Evolutionary conservation across 2,329 filamentous ascomycete species (phyloP), one percentile per base, ranked within the genome.

Genomic region (Orbilia ellipsospora): DNA sequence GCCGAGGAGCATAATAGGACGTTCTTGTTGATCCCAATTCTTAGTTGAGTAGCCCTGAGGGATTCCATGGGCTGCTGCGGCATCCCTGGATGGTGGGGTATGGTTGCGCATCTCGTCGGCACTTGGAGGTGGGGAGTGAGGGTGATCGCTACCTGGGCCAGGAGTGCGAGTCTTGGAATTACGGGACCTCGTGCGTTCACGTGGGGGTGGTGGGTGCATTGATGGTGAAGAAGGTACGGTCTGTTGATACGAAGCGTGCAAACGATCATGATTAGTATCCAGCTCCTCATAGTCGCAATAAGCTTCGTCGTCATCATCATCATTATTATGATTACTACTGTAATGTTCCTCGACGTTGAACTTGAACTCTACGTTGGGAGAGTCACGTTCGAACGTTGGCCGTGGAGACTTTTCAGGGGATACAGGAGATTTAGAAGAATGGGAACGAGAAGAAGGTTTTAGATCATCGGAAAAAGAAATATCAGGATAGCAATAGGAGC

Each of bases 1-100:
- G 60, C 95, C 95, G 20, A 98, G 87, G 26, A 99, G 88, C 81
- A 97, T 90, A 82, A 99, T 97, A 61, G 95, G 95, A 79, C 93
- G 90, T 85, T 98, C 94, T 28, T 89, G 90, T 0, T 94, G 94
- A 82, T 99, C 95, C 95, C 95, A 98, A 85, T 98, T 96, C 87
- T 98, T 98, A 81, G 94, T 89, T 26, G 93, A 96, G 85, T 96
- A 99, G 77, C 95, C 94, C 0, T 89, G 83, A 1, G 95, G 94
- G 69, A 99, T 97, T 74, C 88, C 87, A 80, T 92, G 90, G 81
- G 88, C 88, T 52, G 88, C 90, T 70, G 89, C 89, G 12, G 65
- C 61, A 7, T 70, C 66, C 50, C 55, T 65, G 6, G 73, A 52
- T 54, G 73, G 73, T 5, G 73, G 73, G 5, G 73, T 76, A 40